Evolutionary conservation across 768 basidiomycete species (phyloP).

Genomic region (Boletus rubescentipes): DNA sequence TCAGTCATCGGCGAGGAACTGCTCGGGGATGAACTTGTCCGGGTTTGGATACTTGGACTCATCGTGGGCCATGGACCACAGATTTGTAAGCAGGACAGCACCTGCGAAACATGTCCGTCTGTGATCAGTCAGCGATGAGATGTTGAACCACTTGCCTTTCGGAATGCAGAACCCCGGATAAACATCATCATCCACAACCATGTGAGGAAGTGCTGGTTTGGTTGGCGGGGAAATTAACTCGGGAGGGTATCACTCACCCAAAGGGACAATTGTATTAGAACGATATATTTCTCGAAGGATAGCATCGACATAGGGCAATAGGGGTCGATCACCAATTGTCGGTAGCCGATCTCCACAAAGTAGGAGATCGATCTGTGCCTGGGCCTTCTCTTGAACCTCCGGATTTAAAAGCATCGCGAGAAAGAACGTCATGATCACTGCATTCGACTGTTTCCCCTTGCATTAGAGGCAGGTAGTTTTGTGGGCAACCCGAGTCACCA

Average conservation of each 20-base stretch:
- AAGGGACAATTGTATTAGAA: slow-evolving; percentile 1
- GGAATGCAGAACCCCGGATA: slow-evolving; percentile 12
- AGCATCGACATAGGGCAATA: slow-evolving; percentile 7
- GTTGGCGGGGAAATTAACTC: background rate
- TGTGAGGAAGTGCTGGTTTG: background rate
- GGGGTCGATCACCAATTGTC: slow-evolving; percentile 5
- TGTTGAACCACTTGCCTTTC: background rate
- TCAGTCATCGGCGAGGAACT: slow-evolving; percentile 1
- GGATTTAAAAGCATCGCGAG: slow-evolving; percentile 9
- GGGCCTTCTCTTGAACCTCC: slow-evolving; percentile 11
- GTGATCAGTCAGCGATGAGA: background rate
- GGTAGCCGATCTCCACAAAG: slow-evolving; percentile 6
- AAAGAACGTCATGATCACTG: slow-evolving; percentile 1
- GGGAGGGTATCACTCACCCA: background rate
- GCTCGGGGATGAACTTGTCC: slow-evolving; percentile 3
- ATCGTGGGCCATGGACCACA: slow-evolving; percentile 9
- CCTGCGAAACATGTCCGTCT: background rate
- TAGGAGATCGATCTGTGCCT: slow-evolving; percentile 10
- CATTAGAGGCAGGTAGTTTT: background rate
- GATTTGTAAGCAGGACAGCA: background rate
- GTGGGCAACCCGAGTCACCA: background rate
- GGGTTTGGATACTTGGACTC: slow-evolving; percentile 6
- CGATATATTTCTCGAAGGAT: slow-evolving; percentile 5
- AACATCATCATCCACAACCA: slow-evolving; percentile 1
- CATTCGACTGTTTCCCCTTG: background rate